Evolutionary conservation across 2,329 filamentous ascomycete genomes (phyloP).

Genomic region (Didymellaceae sp.): DNA sequence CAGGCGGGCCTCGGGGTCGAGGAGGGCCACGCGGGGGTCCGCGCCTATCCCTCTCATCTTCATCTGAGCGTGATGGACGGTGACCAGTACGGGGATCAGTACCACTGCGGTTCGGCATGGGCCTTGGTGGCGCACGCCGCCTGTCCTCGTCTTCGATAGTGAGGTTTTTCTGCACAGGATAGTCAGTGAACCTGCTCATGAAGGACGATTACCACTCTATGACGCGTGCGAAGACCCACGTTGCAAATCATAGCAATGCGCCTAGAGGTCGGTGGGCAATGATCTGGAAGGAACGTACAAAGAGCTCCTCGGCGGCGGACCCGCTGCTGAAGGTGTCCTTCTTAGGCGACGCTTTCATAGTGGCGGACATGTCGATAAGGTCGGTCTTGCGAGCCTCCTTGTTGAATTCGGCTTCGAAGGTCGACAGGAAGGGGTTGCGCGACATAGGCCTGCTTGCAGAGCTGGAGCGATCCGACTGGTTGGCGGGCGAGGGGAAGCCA

Average conservation of each 20-base stretch:
- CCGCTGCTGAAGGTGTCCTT: constrained; percentile 50
- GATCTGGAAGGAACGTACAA: constrained; percentile 70
- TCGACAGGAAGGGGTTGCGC: constrained; percentile 78
- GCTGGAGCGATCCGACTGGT: constrained; percentile 40
- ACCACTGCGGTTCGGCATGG: constrained; percentile 54
- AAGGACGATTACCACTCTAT: constrained; percentile 53
- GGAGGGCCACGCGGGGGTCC: constrained; percentile 47
- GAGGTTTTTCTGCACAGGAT: constrained; percentile 66
- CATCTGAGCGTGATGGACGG: constrained; percentile 71
- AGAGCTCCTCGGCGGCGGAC: constrained; percentile 71
- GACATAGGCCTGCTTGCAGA: constrained; percentile 72
- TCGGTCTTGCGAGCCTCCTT: constrained; percentile 41
- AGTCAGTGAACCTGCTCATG: constrained; percentile 52
- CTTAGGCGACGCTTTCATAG: constrained; percentile 53
- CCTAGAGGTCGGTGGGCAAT: no score
- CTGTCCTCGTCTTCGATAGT: constrained; percentile 67
- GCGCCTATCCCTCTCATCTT: constrained; percentile 55
- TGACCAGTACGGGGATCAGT: constrained; percentile 59
- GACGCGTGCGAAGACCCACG: background rate
- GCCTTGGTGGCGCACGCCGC: constrained; percentile 44
- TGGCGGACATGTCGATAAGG: constrained; percentile 48
- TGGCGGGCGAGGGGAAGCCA: constrained; percentile 41
- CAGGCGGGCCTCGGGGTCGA: constrained; percentile 47
- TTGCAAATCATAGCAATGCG: no score
- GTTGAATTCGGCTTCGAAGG: constrained; percentile 53